Conservation (phyloP, 2,329 filamentous ascomycete species). For the Pseudopithomyces chartarum region DNA sequence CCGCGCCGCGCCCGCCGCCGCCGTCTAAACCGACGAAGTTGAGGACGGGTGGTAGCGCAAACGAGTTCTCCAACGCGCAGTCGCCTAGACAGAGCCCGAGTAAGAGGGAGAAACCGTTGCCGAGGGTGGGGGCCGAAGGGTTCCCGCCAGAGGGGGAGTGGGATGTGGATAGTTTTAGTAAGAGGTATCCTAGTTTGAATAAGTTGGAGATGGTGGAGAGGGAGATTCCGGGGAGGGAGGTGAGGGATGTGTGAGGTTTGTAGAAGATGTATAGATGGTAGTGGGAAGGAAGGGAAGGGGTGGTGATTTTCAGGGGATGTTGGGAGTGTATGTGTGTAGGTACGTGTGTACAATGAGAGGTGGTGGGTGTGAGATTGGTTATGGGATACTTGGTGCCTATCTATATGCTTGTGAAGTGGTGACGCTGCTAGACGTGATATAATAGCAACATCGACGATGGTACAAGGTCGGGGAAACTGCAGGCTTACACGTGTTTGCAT, state of each 20-base stretch:
- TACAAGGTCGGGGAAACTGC: no score
- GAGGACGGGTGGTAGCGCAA: constrained; percentile 49
- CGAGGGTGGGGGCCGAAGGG: constrained; percentile 8
- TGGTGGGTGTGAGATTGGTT: no score
- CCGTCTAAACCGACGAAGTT: constrained; percentile 67
- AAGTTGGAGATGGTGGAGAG: constrained; percentile 89
- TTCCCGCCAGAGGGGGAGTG: constrained; percentile 56
- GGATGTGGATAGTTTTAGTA: constrained; percentile 72
- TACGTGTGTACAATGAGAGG: no score
- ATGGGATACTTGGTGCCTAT: no score
- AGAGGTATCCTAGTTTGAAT: constrained; percentile 82
- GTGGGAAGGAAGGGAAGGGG: no score
- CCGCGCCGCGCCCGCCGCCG: constrained; percentile 54
- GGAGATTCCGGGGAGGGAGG: constrained; percentile 48
- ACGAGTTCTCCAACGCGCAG: constrained; percentile 13
- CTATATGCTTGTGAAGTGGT: no score
- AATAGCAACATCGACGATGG: no score
- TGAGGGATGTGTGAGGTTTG: constrained; percentile 25
- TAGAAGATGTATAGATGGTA: neutral
- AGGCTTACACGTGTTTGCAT: no score
- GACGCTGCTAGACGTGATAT: no score
- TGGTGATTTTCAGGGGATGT: no score
- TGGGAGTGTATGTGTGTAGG: no score
- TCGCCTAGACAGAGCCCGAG: neutral
- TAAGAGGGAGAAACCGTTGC: constrained; percentile 29